Evolutionary conservation across 768 basidiomycete species (phyloP), one percentile per base, ranked within the genome.

Genomic region (Russula ochroleuca): DNA sequence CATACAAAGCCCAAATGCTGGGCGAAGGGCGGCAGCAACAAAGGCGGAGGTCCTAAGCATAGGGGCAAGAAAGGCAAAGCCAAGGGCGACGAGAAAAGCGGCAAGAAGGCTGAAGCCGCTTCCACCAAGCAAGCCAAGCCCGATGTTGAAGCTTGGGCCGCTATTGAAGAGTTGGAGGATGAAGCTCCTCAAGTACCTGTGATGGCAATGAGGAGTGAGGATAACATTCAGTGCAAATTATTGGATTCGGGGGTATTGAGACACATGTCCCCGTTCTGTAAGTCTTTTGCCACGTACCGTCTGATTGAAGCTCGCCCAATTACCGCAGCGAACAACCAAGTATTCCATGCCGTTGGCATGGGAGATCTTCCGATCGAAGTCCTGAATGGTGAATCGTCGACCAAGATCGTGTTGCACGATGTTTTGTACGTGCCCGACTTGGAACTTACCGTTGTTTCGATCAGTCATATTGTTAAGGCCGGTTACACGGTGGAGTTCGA

Each of bases 241-340:
- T 61, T 61, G n/a, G 63, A 71, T 58, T 68, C 69, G 2, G 68
- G 69, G 2, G 67, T 65, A 4, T 55, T 50, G 11, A 53, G 57
- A 2, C 69, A 70, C 45, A 67, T 70, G 41, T 63, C 68, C 19
- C 69, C 70, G 4, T 48, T 45, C 25, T 15, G 52, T 5, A 50
- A 67, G 3, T 37, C 43, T 14, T 69, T 71, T 23, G 15, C 45
- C 9, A 63, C 67, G 11, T 70, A 56, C 55, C 58, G 21, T 0
- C 1, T 21, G 1, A 70, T 66, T n/a, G 0, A 33, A 0, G 67
- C 57, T 15, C 28, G 54, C 5, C 64, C 67, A 3, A 67, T 70
- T 28, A 57, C 43, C 23, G 57, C 69, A 7, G 67, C 68, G 10
- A 58, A 71, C 40, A 66, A 67, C 1, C 47, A 50, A 2, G 19